Evolutionary conservation across 805 yeast genomes (phyloP), one percentile per base, ranked within the genome.

Genomic region (Cyberlindnera xylosilytica): DNA sequence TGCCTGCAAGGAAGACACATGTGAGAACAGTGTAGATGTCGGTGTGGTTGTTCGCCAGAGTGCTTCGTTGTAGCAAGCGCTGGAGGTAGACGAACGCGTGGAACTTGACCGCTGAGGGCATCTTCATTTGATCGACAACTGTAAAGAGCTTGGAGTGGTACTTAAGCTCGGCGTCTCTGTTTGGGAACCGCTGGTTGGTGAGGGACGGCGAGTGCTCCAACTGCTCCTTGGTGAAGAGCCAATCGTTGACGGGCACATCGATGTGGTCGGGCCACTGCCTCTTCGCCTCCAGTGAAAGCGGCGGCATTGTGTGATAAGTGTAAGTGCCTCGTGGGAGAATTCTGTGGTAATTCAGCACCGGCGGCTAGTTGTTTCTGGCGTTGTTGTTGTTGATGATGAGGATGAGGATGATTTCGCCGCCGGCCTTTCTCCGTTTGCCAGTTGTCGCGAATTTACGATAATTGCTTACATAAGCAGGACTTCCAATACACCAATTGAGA

Each of bases 21-120:
- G 45, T 36, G 7, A 29, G 20, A 6, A 41, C 43, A 10, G 39
- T 29, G 23, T n/a, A 26, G 2, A 29, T 20, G 36, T 36, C 36
- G 9, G 10, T 8, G n/a, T 36, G 39, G 28, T 38, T 37, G 17
- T 16, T 18, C 31, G 18, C 10, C 13, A 34, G 26, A 13, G 24
- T 28, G 2, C 19, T 41, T 7, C 54, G 33, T 30, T 54, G 61
- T 34, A 38, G 51, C 36, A 50, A 55, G 16, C 61, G 53, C 11
- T 42, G 38, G 3, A 50, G 36, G 32, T 50, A 54, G 2, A 54
- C 31, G 44, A 45, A 38, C 16, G 47, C 37, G 17, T 34, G 35
- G 28, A 44, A 40, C 22, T 28, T 13, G 34, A 43, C 44, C 9
- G 12, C 26, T 3, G 18, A 10, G 2, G 20, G 29, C 28, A 12